A percentile compares a stretch with the other conserved stretches of the same genome.
Evolutionary conservation across 371 early-diverging fungal species (phyloP).

Genomic region (Dichotomocladium elegans): DNA sequence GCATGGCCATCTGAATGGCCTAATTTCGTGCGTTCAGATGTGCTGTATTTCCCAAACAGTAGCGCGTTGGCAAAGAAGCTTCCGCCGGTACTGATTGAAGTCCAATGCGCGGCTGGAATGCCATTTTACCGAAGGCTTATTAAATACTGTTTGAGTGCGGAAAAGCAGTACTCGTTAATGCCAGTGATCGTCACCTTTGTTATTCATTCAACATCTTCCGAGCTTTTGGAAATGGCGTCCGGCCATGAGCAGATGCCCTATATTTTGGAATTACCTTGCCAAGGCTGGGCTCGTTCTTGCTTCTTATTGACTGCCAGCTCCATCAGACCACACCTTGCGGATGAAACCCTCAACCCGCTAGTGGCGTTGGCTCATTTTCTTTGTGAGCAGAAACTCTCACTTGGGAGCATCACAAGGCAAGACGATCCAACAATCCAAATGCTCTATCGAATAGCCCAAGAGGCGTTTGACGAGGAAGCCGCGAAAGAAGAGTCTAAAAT

Average conservation of each 20-base stretch:
- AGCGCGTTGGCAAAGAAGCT: not conserved
- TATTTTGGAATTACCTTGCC: slow-evolving; percentile 4
- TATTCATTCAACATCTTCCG: slow-evolving; percentile 1
- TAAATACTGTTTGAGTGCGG: not conserved
- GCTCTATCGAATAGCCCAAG: slow-evolving; percentile 16
- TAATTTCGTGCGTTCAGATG: not conserved
- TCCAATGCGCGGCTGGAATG: not conserved
- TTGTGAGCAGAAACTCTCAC: slow-evolving; percentile 12
- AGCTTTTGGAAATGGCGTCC: not conserved
- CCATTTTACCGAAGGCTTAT: not conserved
- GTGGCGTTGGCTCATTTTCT: slow-evolving; percentile 19
- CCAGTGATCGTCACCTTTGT: not conserved
- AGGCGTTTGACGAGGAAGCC: slow-evolving; percentile 10
- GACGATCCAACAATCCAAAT: slow-evolving; percentile 13
- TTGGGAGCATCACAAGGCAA: slow-evolving; percentile 7
- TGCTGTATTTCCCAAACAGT: not conserved
- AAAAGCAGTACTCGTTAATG: not conserved
- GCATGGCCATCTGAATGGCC: not conserved
- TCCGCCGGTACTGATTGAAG: not conserved
- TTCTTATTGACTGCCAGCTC: slow-evolving; percentile 10
- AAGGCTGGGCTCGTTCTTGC: slow-evolving; percentile 13
- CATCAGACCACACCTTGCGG: slow-evolving; percentile 6
- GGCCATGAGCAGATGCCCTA: not conserved
- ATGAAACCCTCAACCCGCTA: slow-evolving; percentile 8
- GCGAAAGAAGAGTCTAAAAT: too few species aligned